Base-by-base conservation (phyloP, 371 early-diverging fungal species). In the Rozella allomycis region DNA sequence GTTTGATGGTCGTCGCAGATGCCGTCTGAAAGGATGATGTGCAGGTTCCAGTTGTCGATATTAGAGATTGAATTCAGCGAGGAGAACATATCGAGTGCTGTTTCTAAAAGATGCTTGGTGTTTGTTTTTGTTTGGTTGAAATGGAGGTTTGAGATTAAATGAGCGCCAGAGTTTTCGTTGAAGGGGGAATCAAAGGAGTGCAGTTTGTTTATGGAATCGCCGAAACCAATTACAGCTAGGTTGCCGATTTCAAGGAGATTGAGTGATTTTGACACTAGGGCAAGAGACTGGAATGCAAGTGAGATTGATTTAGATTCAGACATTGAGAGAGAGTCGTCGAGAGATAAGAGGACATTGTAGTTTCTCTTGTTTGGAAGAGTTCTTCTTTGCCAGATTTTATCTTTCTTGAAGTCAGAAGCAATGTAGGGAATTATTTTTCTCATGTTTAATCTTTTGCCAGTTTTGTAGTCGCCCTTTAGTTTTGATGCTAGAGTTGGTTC, bases 391-490 rank as follows among this genome's bases (percentile, higher is more conserved):
- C 98, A 99, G 40, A 99, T 99, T 67, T 93, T 94, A 60, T 98
- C 97, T 61, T 88, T 96, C 62, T 85, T 85, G 65, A 81, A 97
- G 47, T 91, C 81, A 44, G 79, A 78, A 14, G 97, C 98, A 51
- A 99, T 93, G 47, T 96, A 98, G 2, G 96, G 86, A 41, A 98
- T 87, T 34, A 99, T 81, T 63, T 83, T 93, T 50, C 90, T 85
- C 91, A 98, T 96, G 54, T 97, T 98, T 36, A 99, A 72, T 17
- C 97, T 83, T 55, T 98, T 97, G 37, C 99, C 99, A 21, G 84
- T 91, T 33, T 79, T 76, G 55, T 91, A 99, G 62, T 97, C 97
- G 26, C 99, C 99, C 49, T 77, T 81, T 39, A 98, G 74, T 49
- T 90, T 85, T 20, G 82, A 79, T 1, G 87, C 85, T 45, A 85